phyloP scores from a whole-genome alignment of 2,329 filamentous ascomycete species.

The Trichoderma gracile region DNA sequence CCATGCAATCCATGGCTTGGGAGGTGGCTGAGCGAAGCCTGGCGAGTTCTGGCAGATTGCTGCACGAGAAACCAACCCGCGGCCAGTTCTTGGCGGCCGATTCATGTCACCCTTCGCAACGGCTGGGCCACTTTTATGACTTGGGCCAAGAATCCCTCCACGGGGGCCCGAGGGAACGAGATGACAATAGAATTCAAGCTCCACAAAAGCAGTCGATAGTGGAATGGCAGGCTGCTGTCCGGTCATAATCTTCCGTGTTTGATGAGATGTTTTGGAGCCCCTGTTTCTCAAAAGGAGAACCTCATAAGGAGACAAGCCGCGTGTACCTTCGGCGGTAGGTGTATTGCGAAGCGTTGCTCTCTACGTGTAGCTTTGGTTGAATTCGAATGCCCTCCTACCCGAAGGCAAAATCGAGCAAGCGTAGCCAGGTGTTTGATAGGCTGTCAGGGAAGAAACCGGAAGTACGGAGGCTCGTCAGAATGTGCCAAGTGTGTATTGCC shows the following conservation, averaged over 20 bases:
- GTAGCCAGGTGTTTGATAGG: neutral
- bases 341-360: neutral
- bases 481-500: neutral
- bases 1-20: neutral
- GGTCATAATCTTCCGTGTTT: neutral
- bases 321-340: neutral
- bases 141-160: conserved; percentile 22
- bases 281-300: conserved; percentile 14
- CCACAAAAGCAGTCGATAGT: conserved; percentile 10
- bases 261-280: conserved; percentile 6
- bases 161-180: conserved; percentile 15
- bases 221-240: conserved; percentile 9
- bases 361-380: neutral
- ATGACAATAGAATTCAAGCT: conserved; percentile 20
- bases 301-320: neutral
- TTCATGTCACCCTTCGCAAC: conserved; percentile 12
- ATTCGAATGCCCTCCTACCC: neutral
- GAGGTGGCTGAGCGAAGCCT: neutral
- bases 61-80: neutral
- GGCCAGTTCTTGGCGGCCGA: conserved; percentile 4
- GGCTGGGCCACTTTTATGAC: conserved; percentile 21
- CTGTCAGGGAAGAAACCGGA: neutral
- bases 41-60: conserved; percentile 1
- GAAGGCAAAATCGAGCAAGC: neutral
- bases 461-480: conserved; percentile 4